These are phyloP conservation scores for Usnea hakonensis DNA, from an alignment of 495 filamentous ascomycete species.

Conservation along the genomic window DNA sequence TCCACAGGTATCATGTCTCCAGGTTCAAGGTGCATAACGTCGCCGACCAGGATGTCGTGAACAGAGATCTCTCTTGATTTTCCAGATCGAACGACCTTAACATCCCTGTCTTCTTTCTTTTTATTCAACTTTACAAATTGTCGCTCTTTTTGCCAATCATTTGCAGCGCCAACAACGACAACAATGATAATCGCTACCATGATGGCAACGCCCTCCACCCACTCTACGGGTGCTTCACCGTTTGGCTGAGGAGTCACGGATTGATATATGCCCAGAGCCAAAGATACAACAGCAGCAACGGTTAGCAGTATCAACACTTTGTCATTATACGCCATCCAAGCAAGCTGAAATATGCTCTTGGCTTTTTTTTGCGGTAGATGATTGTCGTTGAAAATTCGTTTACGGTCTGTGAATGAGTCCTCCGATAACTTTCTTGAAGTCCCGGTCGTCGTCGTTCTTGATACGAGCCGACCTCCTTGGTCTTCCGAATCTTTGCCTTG, in stretches of 20 bases:
- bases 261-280: conserved; percentile 73
- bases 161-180: conserved; percentile 57
- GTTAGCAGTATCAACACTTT: conserved; percentile 75
- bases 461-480: conserved; percentile 19
- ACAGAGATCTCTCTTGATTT: conserved; percentile 69
- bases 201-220: conserved; percentile 71
- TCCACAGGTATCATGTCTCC: conserved; percentile 82
- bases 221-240: conserved; percentile 57
- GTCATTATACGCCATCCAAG: conserved; percentile 80
- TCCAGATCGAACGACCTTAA: conserved; percentile 73
- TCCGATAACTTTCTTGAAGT: conserved; percentile 25
- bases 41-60: conserved; percentile 74
- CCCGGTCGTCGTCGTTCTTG: conserved; percentile 27
- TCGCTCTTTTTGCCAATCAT: conserved; percentile 68
- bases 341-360: conserved; percentile 62
- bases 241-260: conserved; percentile 38
- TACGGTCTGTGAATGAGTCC: conserved; percentile 52
- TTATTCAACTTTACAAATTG: conserved; percentile 63
- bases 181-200: conserved; percentile 64
- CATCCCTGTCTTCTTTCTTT: conserved; percentile 61
- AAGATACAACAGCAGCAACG: conserved; percentile 68
- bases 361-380: conserved; percentile 61
- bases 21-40: conserved; percentile 76
- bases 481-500: conserved; percentile 28
- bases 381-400: conserved; percentile 62